Evolutionary conservation across 2,329 filamentous ascomycete species (phyloP), one percentile per base, ranked within the genome.

Genomic region (Ophiostoma sp.): DNA sequence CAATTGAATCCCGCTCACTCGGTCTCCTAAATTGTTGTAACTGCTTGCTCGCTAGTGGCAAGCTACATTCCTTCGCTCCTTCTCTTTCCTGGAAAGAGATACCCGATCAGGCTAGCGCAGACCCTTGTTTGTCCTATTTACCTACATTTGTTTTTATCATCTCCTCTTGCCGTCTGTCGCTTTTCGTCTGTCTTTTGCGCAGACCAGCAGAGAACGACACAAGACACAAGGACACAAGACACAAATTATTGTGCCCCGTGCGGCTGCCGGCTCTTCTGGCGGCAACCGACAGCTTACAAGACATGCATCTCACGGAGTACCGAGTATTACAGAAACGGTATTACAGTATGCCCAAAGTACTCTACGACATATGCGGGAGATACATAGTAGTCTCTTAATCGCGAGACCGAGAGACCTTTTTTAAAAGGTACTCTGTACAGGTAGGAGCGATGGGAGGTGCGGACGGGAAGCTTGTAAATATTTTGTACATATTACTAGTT

Each of bases 261-360:
- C 65, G 65, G 65, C 65, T 67, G 39, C 65, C 65, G 65, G 65
- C 65, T 67, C 36, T 44, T 66, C 31, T 67, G 64, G 64, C 65
- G 65, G 65, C 65, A 41, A 17, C 35, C 65, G 65, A 48, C 36
- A 67, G 65, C 39, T 31, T 67, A 27, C 65, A 31, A 39, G 36
- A 33, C 39, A 44, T 67, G 65, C 65, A 23, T n/a, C 65, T 39
- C 60, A 33, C 17, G 33, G 35, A 11, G 60, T 39, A 39, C 20
- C 44, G 44, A 39, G 44, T 48, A 48, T 20, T 39, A 39, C 33
- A 20, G 62, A 23, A 33, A 41, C 39, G 15, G 39, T 41, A 41
- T 13, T 65, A 23, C 57, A n/a, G 44, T 48, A 48, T 17, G n/a
- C 17, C 39, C 36, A 57, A 57, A 57, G 23, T 17, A 48, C 44